Conservation (phyloP, 2,329 filamentous ascomycete species). For the Pseudogymnoascus sp. region DNA sequence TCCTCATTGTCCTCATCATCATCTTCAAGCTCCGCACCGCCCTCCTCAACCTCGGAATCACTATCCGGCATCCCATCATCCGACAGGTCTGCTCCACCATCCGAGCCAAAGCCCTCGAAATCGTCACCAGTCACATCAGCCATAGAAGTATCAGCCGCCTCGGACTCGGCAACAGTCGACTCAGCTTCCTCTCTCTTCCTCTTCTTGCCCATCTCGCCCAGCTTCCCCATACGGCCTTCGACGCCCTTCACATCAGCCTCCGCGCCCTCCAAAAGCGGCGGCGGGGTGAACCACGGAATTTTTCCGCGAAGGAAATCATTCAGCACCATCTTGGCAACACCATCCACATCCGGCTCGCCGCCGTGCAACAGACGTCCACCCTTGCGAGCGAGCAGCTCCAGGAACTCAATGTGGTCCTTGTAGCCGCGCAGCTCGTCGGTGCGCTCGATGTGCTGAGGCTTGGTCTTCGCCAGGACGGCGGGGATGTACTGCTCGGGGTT, state of each 20-base stretch:
- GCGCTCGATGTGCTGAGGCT: constrained; percentile 80
- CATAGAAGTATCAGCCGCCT: constrained; percentile 30
- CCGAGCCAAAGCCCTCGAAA: constrained; percentile 45
- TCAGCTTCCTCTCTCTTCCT: constrained; percentile 56
- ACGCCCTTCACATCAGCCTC: constrained; percentile 45
- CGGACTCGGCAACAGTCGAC: constrained; percentile 34
- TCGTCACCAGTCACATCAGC: constrained; percentile 29
- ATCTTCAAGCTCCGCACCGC: constrained; percentile 25
- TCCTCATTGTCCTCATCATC: constrained; percentile 35
- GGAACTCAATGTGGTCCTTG: constrained; percentile 69
- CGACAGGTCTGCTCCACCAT: constrained; percentile 28
- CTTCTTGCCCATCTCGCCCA: constrained; percentile 84
- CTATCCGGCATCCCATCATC: constrained; percentile 32
- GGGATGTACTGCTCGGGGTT: constrained; percentile 94
- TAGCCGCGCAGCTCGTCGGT: constrained; percentile 86
- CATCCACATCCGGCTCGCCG: constrained; percentile 91
- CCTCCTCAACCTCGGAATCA: constrained; percentile 27
- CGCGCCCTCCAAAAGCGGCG: constrained; percentile 53
- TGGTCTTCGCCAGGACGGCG: constrained; percentile 71
- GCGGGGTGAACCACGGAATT: constrained; percentile 90
- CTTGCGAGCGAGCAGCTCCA: constrained; percentile 82
- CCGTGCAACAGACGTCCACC: constrained; percentile 79
- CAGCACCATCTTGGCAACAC: constrained; percentile 91
- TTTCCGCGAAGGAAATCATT: constrained; percentile 95
- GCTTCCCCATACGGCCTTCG: constrained; percentile 67